Percentiles rank a stretch among this genome's conserved stretches.
These are phyloP conservation scores for Microsporum ferrugineum DNA, from an alignment of 2,329 filamentous ascomycete genomes.

Conservation along the genomic window DNA sequence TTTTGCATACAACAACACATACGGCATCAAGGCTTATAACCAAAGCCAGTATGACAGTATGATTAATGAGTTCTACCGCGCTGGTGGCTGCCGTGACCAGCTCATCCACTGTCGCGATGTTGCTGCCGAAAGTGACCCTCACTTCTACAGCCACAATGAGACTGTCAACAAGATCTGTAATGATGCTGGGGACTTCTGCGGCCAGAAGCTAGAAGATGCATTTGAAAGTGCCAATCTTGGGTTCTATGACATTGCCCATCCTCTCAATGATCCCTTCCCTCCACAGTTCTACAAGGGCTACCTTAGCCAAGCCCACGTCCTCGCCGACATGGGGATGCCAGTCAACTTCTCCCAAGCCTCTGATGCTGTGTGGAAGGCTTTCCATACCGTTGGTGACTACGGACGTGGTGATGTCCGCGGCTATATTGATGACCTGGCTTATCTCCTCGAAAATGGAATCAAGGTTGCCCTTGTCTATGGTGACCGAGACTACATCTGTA, in stretches of 20 bases:
- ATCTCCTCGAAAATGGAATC: slow-evolving; percentile 46
- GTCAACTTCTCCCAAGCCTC: slow-evolving; percentile 46
- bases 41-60: slow-evolving; percentile 6
- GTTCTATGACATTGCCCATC: slow-evolving; percentile 48
- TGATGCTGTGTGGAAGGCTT: slow-evolving; percentile 36
- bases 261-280: slow-evolving; percentile 43
- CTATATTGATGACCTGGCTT: slow-evolving; percentile 23
- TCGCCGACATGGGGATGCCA: slow-evolving; percentile 47
- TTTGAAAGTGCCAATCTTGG: slow-evolving; percentile 37
- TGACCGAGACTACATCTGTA: slow-evolving; percentile 45
- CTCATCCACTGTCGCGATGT: slow-evolving; percentile 42
- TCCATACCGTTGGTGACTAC: slow-evolving; percentile 39
- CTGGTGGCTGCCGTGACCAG: slow-evolving; percentile 44
- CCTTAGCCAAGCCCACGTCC: slow-evolving; percentile 47
- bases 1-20: slow-evolving; percentile 40
- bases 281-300: slow-evolving; percentile 43
- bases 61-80: slow-evolving; percentile 23
- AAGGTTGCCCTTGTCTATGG: slow-evolving; percentile 49
- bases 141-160: slow-evolving; percentile 36
- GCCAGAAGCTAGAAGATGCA: slow-evolving; percentile 29
- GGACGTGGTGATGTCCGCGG: slow-evolving; percentile 21
- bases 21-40: slow-evolving; percentile 47
- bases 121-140: slow-evolving; percentile 39
- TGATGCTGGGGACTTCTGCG: slow-evolving; percentile 37
- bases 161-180: slow-evolving; percentile 38